Percentiles rank a stretch among this genome's conserved stretches.
Conservation (phyloP, 2,329 filamentous ascomycete species). For the Beauveria bassiana region DNA sequence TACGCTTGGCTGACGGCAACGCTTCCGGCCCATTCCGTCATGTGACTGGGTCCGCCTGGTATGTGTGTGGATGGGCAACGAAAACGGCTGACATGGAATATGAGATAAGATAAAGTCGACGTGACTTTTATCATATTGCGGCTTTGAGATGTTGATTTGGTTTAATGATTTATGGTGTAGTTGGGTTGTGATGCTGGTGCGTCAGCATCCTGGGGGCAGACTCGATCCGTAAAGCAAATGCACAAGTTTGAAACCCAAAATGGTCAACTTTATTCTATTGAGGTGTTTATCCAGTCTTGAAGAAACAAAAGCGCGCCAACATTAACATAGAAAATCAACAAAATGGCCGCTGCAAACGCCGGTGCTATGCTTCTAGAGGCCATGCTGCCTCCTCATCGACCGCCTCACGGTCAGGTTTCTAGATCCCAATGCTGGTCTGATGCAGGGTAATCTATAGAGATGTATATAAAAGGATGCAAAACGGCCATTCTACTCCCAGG, state of each 20-base stretch:
- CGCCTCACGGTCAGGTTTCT: not conserved
- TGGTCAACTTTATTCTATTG: not conserved
- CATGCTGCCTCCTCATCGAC: not conserved
- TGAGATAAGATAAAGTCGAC: too few species aligned
- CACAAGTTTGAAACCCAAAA: not conserved
- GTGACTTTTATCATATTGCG: too few species aligned
- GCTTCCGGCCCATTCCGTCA: not conserved
- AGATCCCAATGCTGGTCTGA: not conserved
- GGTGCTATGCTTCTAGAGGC: not conserved
- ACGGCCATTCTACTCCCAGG: constrained; percentile 3
- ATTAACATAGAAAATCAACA: not conserved
- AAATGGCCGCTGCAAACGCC: constrained; percentile 1
- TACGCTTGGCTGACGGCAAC: not conserved
- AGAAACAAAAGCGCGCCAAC: not conserved
- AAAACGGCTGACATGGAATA: too few species aligned
- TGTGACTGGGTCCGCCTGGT: constrained; percentile 5
- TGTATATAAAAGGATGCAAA: not conserved
- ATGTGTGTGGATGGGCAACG: not conserved
- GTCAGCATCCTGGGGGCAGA: too few species aligned
- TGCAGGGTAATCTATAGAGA: not conserved
- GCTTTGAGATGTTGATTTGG: too few species aligned
- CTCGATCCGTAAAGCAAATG: too few species aligned
- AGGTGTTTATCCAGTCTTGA: not conserved
- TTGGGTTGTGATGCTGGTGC: too few species aligned
- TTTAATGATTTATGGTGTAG: too few species aligned